Conservation (phyloP, 2,329 filamentous ascomycete species). For the Ophiocordyceps australis region DNA sequence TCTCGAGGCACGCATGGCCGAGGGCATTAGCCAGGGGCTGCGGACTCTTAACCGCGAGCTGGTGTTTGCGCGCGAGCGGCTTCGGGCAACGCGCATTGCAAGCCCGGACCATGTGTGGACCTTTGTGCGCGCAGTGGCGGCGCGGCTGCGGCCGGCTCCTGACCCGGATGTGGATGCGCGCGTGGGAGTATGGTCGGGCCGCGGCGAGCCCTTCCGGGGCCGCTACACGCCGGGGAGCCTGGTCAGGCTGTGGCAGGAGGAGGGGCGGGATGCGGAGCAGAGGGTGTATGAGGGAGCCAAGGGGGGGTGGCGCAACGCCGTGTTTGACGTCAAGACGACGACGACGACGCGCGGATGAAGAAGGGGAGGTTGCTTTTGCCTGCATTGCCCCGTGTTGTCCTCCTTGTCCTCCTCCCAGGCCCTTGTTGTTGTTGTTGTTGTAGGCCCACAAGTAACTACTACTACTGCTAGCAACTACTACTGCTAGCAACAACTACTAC, state of each 20-base stretch:
- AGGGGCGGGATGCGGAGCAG: slow-evolving; percentile 52
- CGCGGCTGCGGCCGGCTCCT: slow-evolving; percentile 51
- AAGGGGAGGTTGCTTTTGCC: no score
- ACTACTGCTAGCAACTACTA: no score
- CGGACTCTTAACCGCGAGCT: slow-evolving; percentile 69
- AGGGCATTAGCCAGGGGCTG: slow-evolving; percentile 50
- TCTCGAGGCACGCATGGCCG: slow-evolving; percentile 61
- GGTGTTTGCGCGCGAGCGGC: slow-evolving; percentile 67
- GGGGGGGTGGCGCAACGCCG: slow-evolving; percentile 66
- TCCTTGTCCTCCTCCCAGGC: no score
- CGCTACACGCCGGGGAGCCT: slow-evolving; percentile 81
- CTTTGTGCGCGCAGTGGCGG: slow-evolving; percentile 68
- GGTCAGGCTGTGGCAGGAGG: slow-evolving; percentile 76
- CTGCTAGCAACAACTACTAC: no score
- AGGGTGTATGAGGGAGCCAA: slow-evolving; percentile 54
- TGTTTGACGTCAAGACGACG: slow-evolving; percentile 48
- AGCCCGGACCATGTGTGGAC: slow-evolving; percentile 62
- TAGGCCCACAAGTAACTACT: no score
- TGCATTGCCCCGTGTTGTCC: no score
- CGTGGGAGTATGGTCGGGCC: slow-evolving; percentile 44
- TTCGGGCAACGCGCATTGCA: slow-evolving; percentile 71
- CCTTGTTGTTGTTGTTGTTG: no score
- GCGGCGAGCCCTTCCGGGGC: slow-evolving; percentile 56
- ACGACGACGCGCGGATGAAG: no score
- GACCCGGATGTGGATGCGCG: slow-evolving; percentile 62